Evolutionary conservation across 352 stramenopile species (phyloP).

Genomic region (Elongisporangium undulatum): DNA sequence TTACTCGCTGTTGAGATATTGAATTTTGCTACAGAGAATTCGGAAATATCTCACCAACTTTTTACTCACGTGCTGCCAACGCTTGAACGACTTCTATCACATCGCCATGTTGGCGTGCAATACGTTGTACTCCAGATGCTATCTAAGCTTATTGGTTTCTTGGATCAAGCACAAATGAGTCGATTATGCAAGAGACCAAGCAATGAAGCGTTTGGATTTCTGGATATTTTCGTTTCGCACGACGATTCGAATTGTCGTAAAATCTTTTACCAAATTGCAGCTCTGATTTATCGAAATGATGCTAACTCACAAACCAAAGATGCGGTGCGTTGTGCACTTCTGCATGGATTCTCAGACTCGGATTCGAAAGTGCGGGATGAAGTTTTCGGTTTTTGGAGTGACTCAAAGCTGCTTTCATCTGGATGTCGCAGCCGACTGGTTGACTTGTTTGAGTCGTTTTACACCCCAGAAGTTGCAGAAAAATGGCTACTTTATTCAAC

Average conservation of each 20-base stretch:
- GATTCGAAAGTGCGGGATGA: slow-evolving; percentile 35
- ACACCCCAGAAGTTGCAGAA: slow-evolving; percentile 36
- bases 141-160: slow-evolving; percentile 22
- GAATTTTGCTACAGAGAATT: slow-evolving; percentile 35
- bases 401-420: slow-evolving; percentile 18
- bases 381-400: slow-evolving; percentile 45
- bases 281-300: slow-evolving; percentile 25
- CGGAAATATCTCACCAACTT: slow-evolving; percentile 23
- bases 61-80: slow-evolving; percentile 48
- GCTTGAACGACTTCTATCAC: slow-evolving; percentile 42
- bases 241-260: slow-evolving; percentile 28
- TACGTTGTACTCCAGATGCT: slow-evolving; percentile 38
- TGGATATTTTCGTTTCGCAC: slow-evolving; percentile 31
- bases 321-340: slow-evolving; percentile 26
- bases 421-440: slow-evolving; percentile 39
- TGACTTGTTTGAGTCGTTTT: slow-evolving; percentile 50
- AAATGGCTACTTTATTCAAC: slow-evolving; percentile 68
- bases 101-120: slow-evolving; percentile 49
- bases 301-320: slow-evolving; percentile 11
- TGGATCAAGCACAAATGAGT: slow-evolving; percentile 20
- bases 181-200: slow-evolving; percentile 18
- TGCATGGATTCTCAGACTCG: slow-evolving; percentile 45
- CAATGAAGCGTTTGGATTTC: slow-evolving; percentile 32
- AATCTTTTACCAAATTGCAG: slow-evolving; percentile 38
- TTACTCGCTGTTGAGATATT: slow-evolving; percentile 42